Percentiles rank a stretch among this genome's conserved stretches.
phyloP scores from a whole-genome alignment of 1,284 basidiomycete genomes.

The Boletus sp. region DNA sequence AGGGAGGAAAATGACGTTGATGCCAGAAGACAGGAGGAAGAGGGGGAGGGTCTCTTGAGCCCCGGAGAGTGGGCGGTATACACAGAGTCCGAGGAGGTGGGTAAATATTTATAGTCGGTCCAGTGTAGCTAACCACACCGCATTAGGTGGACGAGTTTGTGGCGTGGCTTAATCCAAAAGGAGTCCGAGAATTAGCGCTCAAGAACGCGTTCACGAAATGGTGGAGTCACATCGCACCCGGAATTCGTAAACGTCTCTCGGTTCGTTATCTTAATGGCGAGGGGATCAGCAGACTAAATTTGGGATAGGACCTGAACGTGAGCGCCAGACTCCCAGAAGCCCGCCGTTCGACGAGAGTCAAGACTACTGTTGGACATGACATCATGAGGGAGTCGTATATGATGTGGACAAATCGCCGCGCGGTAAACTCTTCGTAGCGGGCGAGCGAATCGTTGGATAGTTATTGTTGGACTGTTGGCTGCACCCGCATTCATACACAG shows the following conservation, averaged over 20 bases:
- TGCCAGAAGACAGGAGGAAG: conserved; percentile 64
- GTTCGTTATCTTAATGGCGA: conserved; percentile 42
- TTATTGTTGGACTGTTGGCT: conserved; percentile 2
- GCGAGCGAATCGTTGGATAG: background rate
- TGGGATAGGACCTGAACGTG: conserved; percentile 57
- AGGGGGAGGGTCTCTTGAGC: conserved; percentile 70
- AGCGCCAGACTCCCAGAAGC: conserved; percentile 70
- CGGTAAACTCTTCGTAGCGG: conserved; percentile 37
- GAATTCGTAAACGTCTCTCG: conserved; percentile 70
- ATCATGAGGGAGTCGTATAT: conserved; percentile 75
- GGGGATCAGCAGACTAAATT: conserved; percentile 8
- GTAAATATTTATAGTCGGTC: background rate
- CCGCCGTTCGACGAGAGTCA: conserved; percentile 70
- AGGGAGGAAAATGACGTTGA: conserved; percentile 59
- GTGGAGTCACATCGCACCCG: conserved; percentile 80
- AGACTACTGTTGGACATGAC: conserved; percentile 53
- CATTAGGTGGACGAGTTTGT: conserved; percentile 75
- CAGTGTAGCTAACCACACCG: conserved; percentile 15
- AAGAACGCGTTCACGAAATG: conserved; percentile 79
- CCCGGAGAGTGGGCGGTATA: conserved; percentile 88
- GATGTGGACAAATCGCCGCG: conserved; percentile 77
- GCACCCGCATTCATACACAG: conserved; percentile 2
- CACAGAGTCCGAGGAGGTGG: conserved; percentile 81
- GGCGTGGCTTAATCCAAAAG: conserved; percentile 89
- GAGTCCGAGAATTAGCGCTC: conserved; percentile 80